Percentiles rank a stretch among this genome's conserved stretches.
Evolutionary conservation across 176 grass and related monocot genomes (phyloP).

Genomic region (Pharus latifolius): DNA sequence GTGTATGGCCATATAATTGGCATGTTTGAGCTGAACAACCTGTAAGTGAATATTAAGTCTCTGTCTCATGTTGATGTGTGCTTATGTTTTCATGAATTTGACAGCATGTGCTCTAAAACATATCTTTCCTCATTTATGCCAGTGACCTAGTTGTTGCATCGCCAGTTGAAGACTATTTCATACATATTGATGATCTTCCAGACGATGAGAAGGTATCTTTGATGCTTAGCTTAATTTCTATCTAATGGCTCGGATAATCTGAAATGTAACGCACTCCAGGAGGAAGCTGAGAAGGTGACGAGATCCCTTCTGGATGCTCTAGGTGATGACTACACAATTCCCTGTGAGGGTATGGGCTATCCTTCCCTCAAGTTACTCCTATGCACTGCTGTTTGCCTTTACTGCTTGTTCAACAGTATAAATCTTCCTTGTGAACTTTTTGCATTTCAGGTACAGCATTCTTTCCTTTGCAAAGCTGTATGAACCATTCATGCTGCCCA

Average conservation of each 20-base stretch:
- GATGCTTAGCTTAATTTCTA: neutral
- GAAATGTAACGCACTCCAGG: slow-evolving; percentile 27
- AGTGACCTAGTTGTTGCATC: slow-evolving; percentile 94
- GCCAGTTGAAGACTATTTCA: slow-evolving; percentile 90
- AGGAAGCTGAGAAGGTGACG: slow-evolving; percentile 49
- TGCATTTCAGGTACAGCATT: slow-evolving; percentile 76
- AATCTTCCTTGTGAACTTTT: slow-evolving; percentile 2
- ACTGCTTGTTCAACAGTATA: neutral
- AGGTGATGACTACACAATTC: slow-evolving; percentile 80
- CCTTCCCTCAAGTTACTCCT: neutral
- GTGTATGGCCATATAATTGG: slow-evolving; percentile 92
- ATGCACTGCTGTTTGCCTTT: neutral
- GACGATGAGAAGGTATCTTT: slow-evolving; percentile 62
- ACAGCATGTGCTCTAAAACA: neutral
- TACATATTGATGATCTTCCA: slow-evolving; percentile 90
- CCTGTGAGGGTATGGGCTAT: slow-evolving; percentile 57
- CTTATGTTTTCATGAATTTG: neutral
- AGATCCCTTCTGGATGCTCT: slow-evolving; percentile 49
- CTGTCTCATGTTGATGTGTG: slow-evolving; percentile 8
- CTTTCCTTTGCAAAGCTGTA: slow-evolving; percentile 96
- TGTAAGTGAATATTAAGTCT: slow-evolving; percentile 45
- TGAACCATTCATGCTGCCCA: slow-evolving; percentile 96
- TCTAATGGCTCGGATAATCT: slow-evolving; percentile 9
- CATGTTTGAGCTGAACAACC: slow-evolving; percentile 99
- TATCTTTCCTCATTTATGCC: slow-evolving; percentile 11